These are phyloP conservation scores for Herpetospermum pedunculosum DNA, from an alignment of 306 rosid genomes.

Conservation along the genomic window DNA sequence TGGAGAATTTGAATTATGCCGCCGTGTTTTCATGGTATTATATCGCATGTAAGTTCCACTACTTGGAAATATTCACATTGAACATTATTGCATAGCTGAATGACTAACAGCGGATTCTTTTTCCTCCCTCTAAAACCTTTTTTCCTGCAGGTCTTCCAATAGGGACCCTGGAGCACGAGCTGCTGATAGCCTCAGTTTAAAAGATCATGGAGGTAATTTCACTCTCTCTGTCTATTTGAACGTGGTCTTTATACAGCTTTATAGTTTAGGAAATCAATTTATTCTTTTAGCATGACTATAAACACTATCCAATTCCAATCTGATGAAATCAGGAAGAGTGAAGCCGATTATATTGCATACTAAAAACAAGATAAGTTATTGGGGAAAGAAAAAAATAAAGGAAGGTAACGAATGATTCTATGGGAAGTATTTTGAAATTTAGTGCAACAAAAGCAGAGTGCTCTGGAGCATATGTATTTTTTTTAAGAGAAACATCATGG, in stretches of 20 bases:
- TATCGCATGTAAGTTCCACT: conserved; percentile 74
- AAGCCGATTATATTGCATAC: neutral
- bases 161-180: conserved; percentile 74
- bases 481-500: no score
- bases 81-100: neutral
- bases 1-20: conserved; percentile 73
- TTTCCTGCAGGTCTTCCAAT: conserved; percentile 65
- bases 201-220: conserved; percentile 75
- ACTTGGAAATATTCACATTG: neutral
- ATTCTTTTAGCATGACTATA: neutral
- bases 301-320: neutral
- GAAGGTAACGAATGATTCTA: neutral
- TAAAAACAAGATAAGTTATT: neutral
- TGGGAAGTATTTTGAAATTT: neutral
- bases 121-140: neutral
- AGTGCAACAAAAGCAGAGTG: no score
- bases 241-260: neutral
- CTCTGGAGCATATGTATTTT: no score
- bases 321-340: neutral
- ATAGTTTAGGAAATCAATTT: neutral
- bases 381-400: neutral
- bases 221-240: conserved; percentile 10
- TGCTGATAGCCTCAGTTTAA: conserved; percentile 58
- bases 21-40: conserved; percentile 86
- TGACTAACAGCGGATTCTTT: neutral